Conservation (phyloP, 495 filamentous ascomycete genomes). For the Tricharina praecox region DNA sequence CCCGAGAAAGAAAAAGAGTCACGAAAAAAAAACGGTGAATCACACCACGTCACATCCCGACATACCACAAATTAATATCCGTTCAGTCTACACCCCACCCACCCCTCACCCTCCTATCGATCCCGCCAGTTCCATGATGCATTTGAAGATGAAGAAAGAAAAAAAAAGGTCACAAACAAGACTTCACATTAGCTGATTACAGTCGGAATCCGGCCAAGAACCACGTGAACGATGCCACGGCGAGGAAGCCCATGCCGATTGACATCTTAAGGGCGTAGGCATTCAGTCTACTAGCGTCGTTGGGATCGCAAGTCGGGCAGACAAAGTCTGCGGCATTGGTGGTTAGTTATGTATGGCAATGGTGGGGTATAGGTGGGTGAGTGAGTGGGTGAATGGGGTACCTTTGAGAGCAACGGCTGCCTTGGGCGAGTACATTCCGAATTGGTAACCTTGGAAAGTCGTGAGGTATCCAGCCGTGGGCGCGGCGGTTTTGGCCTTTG, state of each 20-base stretch:
- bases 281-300: conserved; percentile 31
- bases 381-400: too few relatives aligned
- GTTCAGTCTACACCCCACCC: too few relatives aligned
- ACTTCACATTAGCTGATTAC: neutral
- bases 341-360: too few relatives aligned
- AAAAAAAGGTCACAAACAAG: neutral
- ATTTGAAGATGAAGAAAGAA: neutral
- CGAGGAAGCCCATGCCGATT: conserved; percentile 56
- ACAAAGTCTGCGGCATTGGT: conserved; percentile 22
- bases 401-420: too few relatives aligned
- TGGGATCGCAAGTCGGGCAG: conserved; percentile 32
- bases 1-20: too few relatives aligned
- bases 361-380: too few relatives aligned
- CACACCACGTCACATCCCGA: too few relatives aligned
- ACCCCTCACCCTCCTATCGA: too few relatives aligned
- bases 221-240: conserved; percentile 73
- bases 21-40: too few relatives aligned
- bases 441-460: conserved; percentile 44
- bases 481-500: conserved; percentile 41
- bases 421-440: conserved; percentile 67
- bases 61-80: too few relatives aligned
- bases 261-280: conserved; percentile 52
- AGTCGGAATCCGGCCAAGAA: conserved; percentile 44
- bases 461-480: conserved; percentile 57
- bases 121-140: too few relatives aligned